Base-by-base conservation (phyloP, 1,284 basidiomycete species). In the Ceratobasidium sp. region DNA sequence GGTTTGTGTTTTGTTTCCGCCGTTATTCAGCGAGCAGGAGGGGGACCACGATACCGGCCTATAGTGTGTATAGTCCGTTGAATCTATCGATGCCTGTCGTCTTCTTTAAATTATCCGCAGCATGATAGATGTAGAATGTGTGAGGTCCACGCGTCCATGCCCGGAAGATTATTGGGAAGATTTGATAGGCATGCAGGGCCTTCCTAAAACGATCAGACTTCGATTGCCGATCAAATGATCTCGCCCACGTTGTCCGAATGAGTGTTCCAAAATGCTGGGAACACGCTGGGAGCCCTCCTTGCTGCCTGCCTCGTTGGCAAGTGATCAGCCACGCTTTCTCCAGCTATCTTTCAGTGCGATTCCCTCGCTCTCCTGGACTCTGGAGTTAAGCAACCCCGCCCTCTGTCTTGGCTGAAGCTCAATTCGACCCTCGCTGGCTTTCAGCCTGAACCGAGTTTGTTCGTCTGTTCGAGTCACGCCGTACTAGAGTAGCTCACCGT, bases 361-460 rank as follows among this genome's bases (percentile, higher is more conserved):
- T 57, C 36, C 66, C 41, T 41, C 67, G 67, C 54, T 54, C 67
- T 71, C 66, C 48, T 71, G 67, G 44, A 45, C 67, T 71, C 56
- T 56, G 15, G 36, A 69, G 51, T 48, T 51, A 56, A 71, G 48
- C 67, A 59, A 44, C 67, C 31, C n/a, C 66, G 24, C 50, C 17
- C 66, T 57, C 15, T 8, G 19, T 60, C 59, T 44, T 48, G 53
- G 19, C 53, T 27, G 51, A 60, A 71, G 45, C 47, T 56, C 64
- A 65, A 31, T 51, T 31, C 36, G 54, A 57, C 59, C 51, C 65
- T 33, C 45, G 31, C n/a, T 33, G 33, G 27, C 7, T 51, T 48
- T 65, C 45, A 24, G 29, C 7, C 63, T 41, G 31, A 24, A 45
- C 48, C 24, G 44, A 63, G 22, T 24, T 44, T 48, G 27, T 29